A percentile compares a stretch with the other conserved stretches of the same genome.
Evolutionary conservation across 176 grass and related monocot species (phyloP).

Genomic region (Carex scoparia): DNA sequence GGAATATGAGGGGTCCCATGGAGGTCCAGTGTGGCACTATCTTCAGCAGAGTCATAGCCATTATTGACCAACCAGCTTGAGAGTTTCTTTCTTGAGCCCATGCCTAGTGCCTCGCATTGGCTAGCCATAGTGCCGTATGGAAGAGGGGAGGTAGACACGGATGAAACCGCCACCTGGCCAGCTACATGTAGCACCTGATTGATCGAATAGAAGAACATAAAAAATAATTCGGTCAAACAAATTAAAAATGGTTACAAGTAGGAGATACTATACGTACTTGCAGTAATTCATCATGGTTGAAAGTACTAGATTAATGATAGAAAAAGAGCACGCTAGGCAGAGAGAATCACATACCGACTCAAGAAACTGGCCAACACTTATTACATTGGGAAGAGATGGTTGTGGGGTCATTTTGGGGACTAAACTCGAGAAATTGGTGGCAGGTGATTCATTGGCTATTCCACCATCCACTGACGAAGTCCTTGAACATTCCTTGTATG

Average conservation of each 20-base stretch:
- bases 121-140: slow-evolving; percentile 89
- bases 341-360: slow-evolving; percentile 62
- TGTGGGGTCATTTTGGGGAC: slow-evolving; percentile 49
- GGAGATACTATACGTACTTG: neutral
- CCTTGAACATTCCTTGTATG: slow-evolving; percentile 87
- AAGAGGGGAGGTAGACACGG: slow-evolving; percentile 85
- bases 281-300: neutral
- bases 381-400: slow-evolving; percentile 54
- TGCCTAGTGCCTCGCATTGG: slow-evolving; percentile 89
- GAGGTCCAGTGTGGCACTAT: slow-evolving; percentile 38
- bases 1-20: slow-evolving; percentile 31
- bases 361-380: slow-evolving; percentile 84
- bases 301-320: neutral
- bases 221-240: neutral
- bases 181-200: slow-evolving; percentile 89
- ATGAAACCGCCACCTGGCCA: slow-evolving; percentile 86
- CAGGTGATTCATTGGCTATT: slow-evolving; percentile 54
- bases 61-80: slow-evolving; percentile 87
- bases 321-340: neutral
- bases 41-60: slow-evolving; percentile 44
- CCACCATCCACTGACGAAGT: slow-evolving; percentile 80
- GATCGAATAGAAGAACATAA: neutral
- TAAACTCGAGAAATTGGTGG: slow-evolving; percentile 57
- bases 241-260: neutral
- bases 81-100: slow-evolving; percentile 82